A percentile compares a stretch with the other conserved stretches of the same genome.
phyloP scores from a whole-genome alignment of 2,329 filamentous ascomycete genomes.

The Stagonosporopsis vannaccii region DNA sequence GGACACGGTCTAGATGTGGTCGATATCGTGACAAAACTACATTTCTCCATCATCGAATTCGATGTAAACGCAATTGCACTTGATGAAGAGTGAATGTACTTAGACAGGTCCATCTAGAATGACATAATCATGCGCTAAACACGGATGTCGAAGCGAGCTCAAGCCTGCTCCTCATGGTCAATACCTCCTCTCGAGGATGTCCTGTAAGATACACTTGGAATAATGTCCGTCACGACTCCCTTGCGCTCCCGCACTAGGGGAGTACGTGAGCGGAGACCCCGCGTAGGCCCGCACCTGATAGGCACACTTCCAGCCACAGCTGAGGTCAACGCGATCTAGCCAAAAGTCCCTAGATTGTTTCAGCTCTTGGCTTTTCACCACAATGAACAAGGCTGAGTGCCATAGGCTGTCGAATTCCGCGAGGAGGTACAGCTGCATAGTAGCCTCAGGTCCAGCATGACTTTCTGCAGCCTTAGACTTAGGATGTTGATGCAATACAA shows the following conservation, averaged over 20 bases:
- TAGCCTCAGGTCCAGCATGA: not conserved
- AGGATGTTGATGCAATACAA: not conserved
- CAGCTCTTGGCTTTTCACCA: not conserved
- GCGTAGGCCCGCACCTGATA: not conserved
- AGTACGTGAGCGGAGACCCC: not conserved
- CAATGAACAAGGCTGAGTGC: not conserved
- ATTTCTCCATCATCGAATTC: no score
- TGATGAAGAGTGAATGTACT: no score
- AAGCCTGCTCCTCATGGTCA: no score
- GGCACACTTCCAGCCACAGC: not conserved
- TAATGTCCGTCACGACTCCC: not conserved
- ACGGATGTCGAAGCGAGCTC: not conserved
- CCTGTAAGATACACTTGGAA: not conserved
- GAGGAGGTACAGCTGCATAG: not conserved
- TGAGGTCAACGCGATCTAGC: not conserved
- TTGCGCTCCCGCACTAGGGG: no score
- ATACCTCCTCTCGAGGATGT: not conserved
- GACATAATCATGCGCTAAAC: not conserved
- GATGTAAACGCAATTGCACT: no score
- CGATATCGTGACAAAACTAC: no score
- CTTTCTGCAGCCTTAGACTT: not conserved
- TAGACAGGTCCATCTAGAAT: no score
- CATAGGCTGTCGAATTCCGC: not conserved
- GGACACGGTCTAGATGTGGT: no score
- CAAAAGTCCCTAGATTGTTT: not conserved